phyloP scores from a whole-genome alignment of 306 rosid genomes.

The Clitoria ternatea region DNA sequence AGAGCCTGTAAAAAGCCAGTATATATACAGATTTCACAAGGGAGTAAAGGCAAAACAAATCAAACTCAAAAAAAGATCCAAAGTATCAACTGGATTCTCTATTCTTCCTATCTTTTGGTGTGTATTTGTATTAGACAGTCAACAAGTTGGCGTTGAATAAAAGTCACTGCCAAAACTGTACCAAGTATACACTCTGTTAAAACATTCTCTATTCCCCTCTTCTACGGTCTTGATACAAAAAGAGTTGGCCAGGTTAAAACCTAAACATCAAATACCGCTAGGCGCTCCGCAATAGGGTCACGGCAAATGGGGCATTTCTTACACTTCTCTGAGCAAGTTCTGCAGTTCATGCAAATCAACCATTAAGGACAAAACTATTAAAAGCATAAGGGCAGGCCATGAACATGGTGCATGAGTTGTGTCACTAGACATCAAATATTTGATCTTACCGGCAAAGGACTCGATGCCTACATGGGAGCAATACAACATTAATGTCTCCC shows the following conservation, averaged over 20 bases:
- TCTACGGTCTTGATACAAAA: constrained; percentile 31
- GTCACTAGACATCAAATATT: neutral
- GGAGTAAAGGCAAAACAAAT: constrained; percentile 14
- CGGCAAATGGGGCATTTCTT: constrained; percentile 94
- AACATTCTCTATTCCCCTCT: constrained; percentile 26
- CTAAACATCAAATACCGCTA: constrained; percentile 91
- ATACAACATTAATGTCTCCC: constrained; percentile 80
- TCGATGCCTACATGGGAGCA: constrained; percentile 93
- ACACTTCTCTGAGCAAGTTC: constrained; percentile 81
- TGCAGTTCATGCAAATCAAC: constrained; percentile 41
- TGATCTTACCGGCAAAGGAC: constrained; percentile 82
- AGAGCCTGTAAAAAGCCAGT: constrained; percentile 12
- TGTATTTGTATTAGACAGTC: constrained; percentile 20
- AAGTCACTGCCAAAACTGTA: constrained; percentile 27
- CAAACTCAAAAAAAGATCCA: constrained; percentile 29
- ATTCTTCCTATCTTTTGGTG: constrained; percentile 23
- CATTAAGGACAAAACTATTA: constrained; percentile 5
- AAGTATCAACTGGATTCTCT: constrained; percentile 16
- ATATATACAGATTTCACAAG: constrained; percentile 39
- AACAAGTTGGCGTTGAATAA: constrained; percentile 15
- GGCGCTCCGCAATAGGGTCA: constrained; percentile 53
- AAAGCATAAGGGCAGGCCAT: neutral
- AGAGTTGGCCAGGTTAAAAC: constrained; percentile 26
- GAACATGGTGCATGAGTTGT: neutral
- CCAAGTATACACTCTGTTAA: constrained; percentile 26